Conservation (phyloP, 2,329 filamentous ascomycete genomes). For the Colletotrichum sp. region DNA sequence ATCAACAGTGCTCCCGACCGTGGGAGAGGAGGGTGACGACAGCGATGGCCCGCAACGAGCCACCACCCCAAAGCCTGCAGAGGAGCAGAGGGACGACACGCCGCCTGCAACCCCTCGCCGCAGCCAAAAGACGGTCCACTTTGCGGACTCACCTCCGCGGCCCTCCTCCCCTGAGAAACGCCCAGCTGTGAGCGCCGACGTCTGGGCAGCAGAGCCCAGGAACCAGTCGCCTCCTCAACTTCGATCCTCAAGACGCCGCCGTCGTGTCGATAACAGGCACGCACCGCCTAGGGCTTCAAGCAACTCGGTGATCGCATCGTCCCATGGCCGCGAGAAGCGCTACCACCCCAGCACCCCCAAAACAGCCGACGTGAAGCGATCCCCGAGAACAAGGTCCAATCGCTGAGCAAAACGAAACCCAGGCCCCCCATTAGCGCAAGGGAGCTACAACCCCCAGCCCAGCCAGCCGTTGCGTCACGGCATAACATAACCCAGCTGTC, state of each 20-base stretch:
- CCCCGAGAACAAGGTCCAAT: neutral
- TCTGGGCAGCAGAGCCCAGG: neutral
- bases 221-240: neutral
- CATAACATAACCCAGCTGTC: neutral
- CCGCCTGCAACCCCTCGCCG: constrained; percentile 7
- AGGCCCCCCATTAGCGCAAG: neutral
- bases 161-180: neutral
- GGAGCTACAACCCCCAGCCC: neutral
- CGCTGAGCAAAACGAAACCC: neutral
- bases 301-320: neutral
- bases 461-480: neutral
- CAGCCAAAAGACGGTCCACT: constrained; percentile 19
- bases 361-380: constrained; percentile 3
- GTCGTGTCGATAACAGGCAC: neutral
- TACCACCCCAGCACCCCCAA: neutral
- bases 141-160: constrained; percentile 6
- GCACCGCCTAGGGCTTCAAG: neutral
- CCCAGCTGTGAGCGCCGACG: neutral
- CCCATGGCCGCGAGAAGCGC: constrained; percentile 4
- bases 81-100: neutral
- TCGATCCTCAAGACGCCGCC: neutral
- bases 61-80: neutral
- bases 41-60: neutral
- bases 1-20: neutral
- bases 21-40: neutral